These are phyloP conservation scores for Sphagnurus paluster DNA, from an alignment of 1,284 basidiomycete genomes.

Conservation along the genomic window DNA sequence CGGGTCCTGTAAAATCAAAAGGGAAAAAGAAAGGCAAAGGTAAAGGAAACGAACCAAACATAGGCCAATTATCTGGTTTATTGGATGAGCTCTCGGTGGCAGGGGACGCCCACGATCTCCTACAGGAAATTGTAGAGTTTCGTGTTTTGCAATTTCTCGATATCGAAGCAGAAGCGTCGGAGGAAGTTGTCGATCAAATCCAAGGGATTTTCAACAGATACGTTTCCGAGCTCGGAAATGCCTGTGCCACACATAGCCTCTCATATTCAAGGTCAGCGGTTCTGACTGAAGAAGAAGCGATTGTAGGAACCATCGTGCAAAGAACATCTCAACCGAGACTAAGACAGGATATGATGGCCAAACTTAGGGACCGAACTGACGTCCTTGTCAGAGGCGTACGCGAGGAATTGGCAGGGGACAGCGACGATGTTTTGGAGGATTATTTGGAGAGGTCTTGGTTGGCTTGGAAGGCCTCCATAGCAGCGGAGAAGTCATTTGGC, in stretches of 20 bases:
- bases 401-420: slow-evolving; percentile 47
- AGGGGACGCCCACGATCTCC: slow-evolving; percentile 15
- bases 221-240: slow-evolving; percentile 44
- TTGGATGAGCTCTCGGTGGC: slow-evolving; percentile 17
- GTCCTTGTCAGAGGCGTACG: slow-evolving; percentile 48
- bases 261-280: slow-evolving; percentile 40
- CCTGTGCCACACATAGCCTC: slow-evolving; percentile 50
- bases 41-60: slow-evolving; percentile 1
- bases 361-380: slow-evolving; percentile 53
- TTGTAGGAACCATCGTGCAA: slow-evolving; percentile 62
- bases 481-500: slow-evolving; percentile 46
- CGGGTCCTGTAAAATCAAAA: too few relatives aligned
- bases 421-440: slow-evolving; percentile 36
- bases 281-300: slow-evolving; percentile 61
- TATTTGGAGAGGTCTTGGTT: slow-evolving; percentile 49
- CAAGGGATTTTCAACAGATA: slow-evolving; percentile 45
- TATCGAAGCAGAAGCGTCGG: slow-evolving; percentile 17
- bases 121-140: slow-evolving; percentile 27
- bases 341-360: slow-evolving; percentile 51
- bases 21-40: slow-evolving; percentile 12
- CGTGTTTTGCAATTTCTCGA: slow-evolving; percentile 30
- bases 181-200: slow-evolving; percentile 24
- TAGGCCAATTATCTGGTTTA: slow-evolving; percentile 17
- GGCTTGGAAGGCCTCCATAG: slow-evolving; percentile 47
- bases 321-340: slow-evolving; percentile 57